A percentile compares a stretch with the other conserved stretches of the same genome.
phyloP scores from a whole-genome alignment of 768 basidiomycete species.

The Hypholoma fasciculare region DNA sequence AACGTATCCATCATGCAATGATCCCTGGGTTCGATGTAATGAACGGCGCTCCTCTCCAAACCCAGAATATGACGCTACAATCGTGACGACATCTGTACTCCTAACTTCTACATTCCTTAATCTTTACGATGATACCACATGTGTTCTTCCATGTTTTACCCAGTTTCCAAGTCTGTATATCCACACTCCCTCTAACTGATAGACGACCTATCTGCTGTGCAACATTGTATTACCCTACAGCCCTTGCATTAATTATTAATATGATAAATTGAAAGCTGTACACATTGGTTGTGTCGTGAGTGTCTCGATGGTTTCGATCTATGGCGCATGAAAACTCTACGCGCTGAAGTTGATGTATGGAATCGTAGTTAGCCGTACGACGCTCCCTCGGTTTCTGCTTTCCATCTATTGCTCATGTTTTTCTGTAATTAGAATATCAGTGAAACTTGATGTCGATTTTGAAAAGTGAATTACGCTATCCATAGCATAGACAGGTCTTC shows the following conservation, averaged over 20 bases:
- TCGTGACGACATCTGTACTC: constrained; percentile 34
- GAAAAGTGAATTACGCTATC: too few relatives aligned
- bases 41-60: constrained; percentile 52
- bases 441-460: too few relatives aligned
- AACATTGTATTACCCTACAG: constrained; percentile 10
- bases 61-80: constrained; percentile 56
- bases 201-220: constrained; percentile 16
- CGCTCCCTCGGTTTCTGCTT: too few relatives aligned
- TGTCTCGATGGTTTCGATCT: too few relatives aligned
- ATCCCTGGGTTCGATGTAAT: constrained; percentile 58
- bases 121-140: constrained; percentile 15
- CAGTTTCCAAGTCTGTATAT: constrained; percentile 2
- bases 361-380: too few relatives aligned
- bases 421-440: too few relatives aligned
- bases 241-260: not conserved
- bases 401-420: too few relatives aligned
- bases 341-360: too few relatives aligned
- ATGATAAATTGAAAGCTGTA: not conserved
- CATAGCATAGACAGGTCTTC: too few relatives aligned
- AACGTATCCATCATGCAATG: constrained; percentile 63
- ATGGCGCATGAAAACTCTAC: too few relatives aligned
- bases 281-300: not conserved
- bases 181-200: constrained; percentile 15
- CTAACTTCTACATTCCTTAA: constrained; percentile 15
- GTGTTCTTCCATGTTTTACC: not conserved